Base-by-base conservation (phyloP, 2,329 filamentous ascomycete species). In the Ophiostoma ips region DNA sequence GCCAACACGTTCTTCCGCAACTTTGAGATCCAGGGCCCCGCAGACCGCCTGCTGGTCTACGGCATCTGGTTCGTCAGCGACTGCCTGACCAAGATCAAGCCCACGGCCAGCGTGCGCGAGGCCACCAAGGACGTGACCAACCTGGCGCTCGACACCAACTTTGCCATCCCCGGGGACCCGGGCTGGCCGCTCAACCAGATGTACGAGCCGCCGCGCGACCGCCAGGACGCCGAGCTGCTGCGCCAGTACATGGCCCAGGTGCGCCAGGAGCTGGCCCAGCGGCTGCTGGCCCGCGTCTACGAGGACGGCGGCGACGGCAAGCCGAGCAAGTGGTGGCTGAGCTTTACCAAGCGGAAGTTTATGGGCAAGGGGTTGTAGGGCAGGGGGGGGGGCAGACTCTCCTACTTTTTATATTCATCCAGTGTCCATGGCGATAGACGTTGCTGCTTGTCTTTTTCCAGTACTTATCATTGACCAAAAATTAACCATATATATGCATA, bases 1-100 rank as follows among this genome's bases (percentile, higher is more conserved):
- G 90, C 92, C 61, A 96, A 98, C 73, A 95, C 90, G 53, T 90
- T 98, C 69, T 98, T 96, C 76, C 85, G 92, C 62, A 98, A 96
- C 76, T 98, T 98, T 62, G 92, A 96, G 74, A 94, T 96, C 71
- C 90, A 95, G 69, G 92, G 92, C 13, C 85, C 87, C 24, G 90
- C 92, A 52, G 92, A 98, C 69, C 79, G 92, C 37, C 80, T 96
- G 62, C 76, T 98, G 58, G 89, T 96, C 62, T 98, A 98, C 70
- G 90, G 90, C 55, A 98, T 95, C 65, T 76, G 94, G 63, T 96
- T 90, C 68, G 77, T 96, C 61, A 90, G 83, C 68, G 89, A 96
- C 67, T 89, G 87, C 60, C 71, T 98, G 63, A 73, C 75, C 60
- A 94, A 92, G 75, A 88, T 96, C 63, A 87, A 83, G 70, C 83